These are phyloP conservation scores for Lasiosphaeris hirsuta DNA, from an alignment of 495 filamentous ascomycete genomes.

Conservation along the genomic window DNA sequence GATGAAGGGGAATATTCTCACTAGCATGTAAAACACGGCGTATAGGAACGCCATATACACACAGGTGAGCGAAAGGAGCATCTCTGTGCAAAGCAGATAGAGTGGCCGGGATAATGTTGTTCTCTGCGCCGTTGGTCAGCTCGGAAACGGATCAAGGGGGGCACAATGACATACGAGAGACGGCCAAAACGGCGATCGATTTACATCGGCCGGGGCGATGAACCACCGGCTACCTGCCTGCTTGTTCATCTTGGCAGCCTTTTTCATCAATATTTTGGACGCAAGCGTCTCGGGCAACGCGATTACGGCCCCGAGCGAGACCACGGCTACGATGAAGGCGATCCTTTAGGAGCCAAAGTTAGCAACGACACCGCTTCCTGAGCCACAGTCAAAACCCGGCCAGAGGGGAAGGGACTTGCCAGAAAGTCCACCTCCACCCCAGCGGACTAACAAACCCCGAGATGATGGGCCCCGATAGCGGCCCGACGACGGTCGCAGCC, in stretches of 20 bases:
- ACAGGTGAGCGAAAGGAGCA: conserved; percentile 59
- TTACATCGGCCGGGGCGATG: conserved; percentile 20
- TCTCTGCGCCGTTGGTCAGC: conserved; percentile 11
- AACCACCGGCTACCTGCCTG: conserved; percentile 18
- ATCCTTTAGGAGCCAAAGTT: conserved; percentile 16
- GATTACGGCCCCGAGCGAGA: conserved; percentile 28
- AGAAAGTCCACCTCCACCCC: conserved; percentile 55
- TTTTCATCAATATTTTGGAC: conserved; percentile 43
- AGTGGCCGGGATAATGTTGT: conserved; percentile 43
- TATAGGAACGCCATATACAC: conserved; percentile 63
- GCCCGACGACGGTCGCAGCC: conserved; percentile 33
- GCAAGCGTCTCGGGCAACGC: conserved; percentile 50
- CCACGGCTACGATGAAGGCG: conserved; percentile 44
- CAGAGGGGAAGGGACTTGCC: conserved; percentile 30
- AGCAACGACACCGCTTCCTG: background rate
- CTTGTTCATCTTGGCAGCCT: conserved; percentile 47
- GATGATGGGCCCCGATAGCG: conserved; percentile 47
- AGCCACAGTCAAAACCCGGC: background rate
- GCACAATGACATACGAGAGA: conserved; percentile 19
- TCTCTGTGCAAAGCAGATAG: conserved; percentile 55
- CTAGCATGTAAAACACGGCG: conserved; percentile 64
- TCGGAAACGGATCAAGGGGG: background rate
- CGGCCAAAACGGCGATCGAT: conserved; percentile 15
- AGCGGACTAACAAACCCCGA: conserved; percentile 35
- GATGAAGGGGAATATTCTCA: conserved; percentile 59